Conservation (phyloP, 441 rosid genomes). For the Syzygium syzygioides region DNA sequence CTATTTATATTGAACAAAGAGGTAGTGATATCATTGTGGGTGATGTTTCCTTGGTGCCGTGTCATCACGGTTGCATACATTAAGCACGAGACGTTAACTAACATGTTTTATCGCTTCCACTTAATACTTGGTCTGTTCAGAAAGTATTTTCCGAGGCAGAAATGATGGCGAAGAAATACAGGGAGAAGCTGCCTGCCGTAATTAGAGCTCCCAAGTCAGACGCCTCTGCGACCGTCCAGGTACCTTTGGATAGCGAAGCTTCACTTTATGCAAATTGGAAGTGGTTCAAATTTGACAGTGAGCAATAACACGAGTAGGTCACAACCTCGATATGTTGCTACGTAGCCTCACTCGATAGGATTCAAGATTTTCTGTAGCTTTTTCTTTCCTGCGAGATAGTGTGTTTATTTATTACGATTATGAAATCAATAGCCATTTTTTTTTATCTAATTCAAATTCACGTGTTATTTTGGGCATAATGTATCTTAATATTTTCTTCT, state of each 20-base stretch:
- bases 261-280: constrained; percentile 73
- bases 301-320: constrained; percentile 14
- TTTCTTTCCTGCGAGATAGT: background rate
- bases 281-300: constrained; percentile 78
- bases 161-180: constrained; percentile 71
- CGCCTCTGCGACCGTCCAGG: constrained; percentile 21
- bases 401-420: background rate
- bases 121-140: constrained; percentile 25
- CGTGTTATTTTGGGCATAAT: background rate
- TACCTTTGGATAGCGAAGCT: constrained; percentile 44
- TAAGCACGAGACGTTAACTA: background rate
- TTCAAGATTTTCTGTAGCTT: background rate
- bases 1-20: constrained; percentile 60
- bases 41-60: background rate
- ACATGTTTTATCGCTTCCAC: background rate
- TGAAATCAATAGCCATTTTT: background rate
- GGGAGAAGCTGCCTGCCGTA: constrained; percentile 41
- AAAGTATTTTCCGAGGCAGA: constrained; percentile 74
- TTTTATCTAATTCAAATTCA: background rate
- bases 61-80: background rate
- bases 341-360: background rate
- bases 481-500: background rate
- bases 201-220: constrained; percentile 13
- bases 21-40: constrained; percentile 25
- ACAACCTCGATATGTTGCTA: background rate